phyloP scores from a whole-genome alignment of 257 asterid genomes.

The Verbena officinalis region DNA sequence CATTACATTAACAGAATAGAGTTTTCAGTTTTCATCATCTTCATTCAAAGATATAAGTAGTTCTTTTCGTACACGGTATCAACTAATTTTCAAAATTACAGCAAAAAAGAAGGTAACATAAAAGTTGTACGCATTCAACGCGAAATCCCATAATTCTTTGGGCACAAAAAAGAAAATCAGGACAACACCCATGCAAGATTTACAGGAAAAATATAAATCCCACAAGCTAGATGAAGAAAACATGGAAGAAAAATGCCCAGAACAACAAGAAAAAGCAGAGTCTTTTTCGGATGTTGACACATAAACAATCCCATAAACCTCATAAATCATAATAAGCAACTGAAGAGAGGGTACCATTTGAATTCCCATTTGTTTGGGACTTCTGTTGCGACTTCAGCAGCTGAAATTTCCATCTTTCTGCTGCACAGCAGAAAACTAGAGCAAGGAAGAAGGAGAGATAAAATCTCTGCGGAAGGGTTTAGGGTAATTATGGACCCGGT shows the following conservation, averaged over 20 bases:
- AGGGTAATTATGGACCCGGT: conserved; percentile 20
- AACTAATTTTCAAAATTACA: too few species aligned
- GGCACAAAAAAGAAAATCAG: not conserved
- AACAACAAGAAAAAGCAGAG: not conserved
- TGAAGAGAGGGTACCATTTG: conserved; percentile 51
- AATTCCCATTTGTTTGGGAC: conserved; percentile 63
- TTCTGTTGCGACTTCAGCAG: conserved; percentile 29
- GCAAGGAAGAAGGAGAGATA: not conserved
- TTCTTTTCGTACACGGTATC: too few species aligned
- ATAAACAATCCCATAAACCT: not conserved
- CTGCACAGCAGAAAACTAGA: not conserved
- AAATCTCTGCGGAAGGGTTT: conserved; percentile 13
- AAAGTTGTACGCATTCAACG: too few species aligned
- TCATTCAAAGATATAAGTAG: too few species aligned
- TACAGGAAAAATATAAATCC: not conserved
- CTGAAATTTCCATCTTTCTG: conserved; percentile 36
- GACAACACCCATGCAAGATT: not conserved
- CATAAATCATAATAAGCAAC: not conserved
- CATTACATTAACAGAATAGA: too few species aligned
- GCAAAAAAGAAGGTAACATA: too few species aligned
- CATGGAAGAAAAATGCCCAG: conserved; percentile 2
- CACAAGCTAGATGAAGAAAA: not conserved
- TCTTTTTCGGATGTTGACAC: not conserved
- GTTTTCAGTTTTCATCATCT: too few species aligned
- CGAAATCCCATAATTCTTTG: too few species aligned